A percentile compares a stretch with the other conserved stretches of the same genome.
Evolutionary conservation across 2,329 filamentous ascomycete species (phyloP).

Genomic region (Cylindrodendrum hubeiense): DNA sequence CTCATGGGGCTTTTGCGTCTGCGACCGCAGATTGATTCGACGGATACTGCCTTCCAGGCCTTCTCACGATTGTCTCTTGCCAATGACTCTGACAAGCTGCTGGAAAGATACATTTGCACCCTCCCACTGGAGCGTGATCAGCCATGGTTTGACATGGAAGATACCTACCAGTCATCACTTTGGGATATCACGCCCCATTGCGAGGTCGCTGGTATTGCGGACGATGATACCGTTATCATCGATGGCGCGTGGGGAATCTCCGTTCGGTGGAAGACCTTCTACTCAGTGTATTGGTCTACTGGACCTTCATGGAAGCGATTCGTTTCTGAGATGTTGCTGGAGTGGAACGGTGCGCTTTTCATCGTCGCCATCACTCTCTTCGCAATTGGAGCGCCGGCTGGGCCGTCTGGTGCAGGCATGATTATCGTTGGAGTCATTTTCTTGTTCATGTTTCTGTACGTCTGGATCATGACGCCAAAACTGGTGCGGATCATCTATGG

Average conservation of each 20-base stretch:
- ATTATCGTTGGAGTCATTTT: constrained; percentile 40
- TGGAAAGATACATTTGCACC: constrained; percentile 50
- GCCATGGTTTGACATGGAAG: constrained; percentile 48
- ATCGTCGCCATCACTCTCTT: constrained; percentile 39
- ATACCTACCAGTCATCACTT: constrained; percentile 47
- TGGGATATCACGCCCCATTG: constrained; percentile 51
- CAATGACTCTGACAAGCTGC: constrained; percentile 50
- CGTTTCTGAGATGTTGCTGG: constrained; percentile 29
- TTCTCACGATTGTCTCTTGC: constrained; percentile 51
- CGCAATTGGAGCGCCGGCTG: constrained; percentile 22
- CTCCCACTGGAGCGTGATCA: constrained; percentile 40
- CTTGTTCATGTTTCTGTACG: constrained; percentile 39
- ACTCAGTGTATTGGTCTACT: constrained; percentile 44
- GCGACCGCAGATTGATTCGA: constrained; percentile 48
- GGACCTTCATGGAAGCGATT: constrained; percentile 40
- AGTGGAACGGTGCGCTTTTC: constrained; percentile 39
- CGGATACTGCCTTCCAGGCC: constrained; percentile 51
- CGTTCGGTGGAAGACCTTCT: constrained; percentile 49
- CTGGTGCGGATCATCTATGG: constrained; percentile 43
- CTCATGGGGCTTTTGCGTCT: constrained; percentile 52
- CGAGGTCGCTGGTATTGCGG: constrained; percentile 50
- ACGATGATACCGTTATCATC: constrained; percentile 50
- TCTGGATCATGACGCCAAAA: constrained; percentile 41
- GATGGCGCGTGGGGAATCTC: constrained; percentile 49
- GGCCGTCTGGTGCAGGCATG: constrained; percentile 11